phyloP scores from a whole-genome alignment of 305 asterid genomes.

The Fraxinus nigra region DNA sequence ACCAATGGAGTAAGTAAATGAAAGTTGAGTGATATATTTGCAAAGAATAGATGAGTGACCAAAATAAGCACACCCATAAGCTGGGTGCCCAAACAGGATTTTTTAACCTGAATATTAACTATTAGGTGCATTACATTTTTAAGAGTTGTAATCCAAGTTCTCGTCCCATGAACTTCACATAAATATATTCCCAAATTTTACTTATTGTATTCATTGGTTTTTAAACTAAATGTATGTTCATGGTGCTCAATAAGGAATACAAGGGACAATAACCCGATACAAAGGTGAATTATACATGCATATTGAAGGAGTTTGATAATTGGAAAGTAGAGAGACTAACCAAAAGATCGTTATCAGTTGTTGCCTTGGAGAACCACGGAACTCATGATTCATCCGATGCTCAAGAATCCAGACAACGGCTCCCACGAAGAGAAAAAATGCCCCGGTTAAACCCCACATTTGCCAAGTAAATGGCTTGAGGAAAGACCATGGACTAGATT shows the following conservation, averaged over 20 bases:
- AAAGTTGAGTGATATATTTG: neutral
- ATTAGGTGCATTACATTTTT: neutral
- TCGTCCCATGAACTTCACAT: neutral
- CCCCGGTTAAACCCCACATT: conserved; percentile 55
- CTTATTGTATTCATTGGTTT: neutral
- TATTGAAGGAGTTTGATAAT: neutral
- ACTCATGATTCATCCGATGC: conserved; percentile 65
- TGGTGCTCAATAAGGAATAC: neutral
- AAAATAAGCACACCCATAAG: neutral
- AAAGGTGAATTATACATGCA: neutral
- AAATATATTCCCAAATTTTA: neutral
- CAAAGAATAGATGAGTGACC: neutral
- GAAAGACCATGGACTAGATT: conserved; percentile 58
- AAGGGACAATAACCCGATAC: neutral
- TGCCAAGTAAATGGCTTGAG: conserved; percentile 55
- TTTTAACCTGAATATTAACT: neutral
- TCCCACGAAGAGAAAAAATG: conserved; percentile 53
- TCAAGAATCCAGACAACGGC: conserved; percentile 68
- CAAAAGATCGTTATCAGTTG: conserved; percentile 44
- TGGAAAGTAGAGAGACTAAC: neutral
- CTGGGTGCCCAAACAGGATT: neutral
- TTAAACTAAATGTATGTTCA: neutral
- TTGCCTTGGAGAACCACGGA: conserved; percentile 66
- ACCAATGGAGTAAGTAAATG: neutral
- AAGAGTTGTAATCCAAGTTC: neutral